Conservation (phyloP, 345 rosid species). For the Pelargonium nanum region DNA sequence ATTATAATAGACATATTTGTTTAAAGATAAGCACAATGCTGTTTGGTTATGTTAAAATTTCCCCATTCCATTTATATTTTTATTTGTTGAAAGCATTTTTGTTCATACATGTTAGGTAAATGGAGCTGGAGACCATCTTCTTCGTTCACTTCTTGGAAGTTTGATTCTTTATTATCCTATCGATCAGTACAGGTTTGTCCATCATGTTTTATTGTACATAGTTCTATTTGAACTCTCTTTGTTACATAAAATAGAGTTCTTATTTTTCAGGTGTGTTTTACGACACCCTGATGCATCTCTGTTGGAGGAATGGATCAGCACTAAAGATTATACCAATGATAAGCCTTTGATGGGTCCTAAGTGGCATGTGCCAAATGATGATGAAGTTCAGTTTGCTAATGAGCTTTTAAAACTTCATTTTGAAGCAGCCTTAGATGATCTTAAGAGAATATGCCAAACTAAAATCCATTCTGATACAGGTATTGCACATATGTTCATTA, state of each 20-base stretch:
- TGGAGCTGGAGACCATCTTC: constrained; percentile 91
- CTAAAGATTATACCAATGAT: constrained; percentile 57
- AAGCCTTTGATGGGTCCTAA: constrained; percentile 40
- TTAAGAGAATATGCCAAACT: constrained; percentile 64
- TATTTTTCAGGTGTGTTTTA: constrained; percentile 46
- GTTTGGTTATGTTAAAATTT: background rate
- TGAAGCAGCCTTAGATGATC: constrained; percentile 78
- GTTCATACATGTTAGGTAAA: constrained; percentile 51
- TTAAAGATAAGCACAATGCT: constrained; percentile 2
- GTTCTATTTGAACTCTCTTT: constrained; percentile 2
- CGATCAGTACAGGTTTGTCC: constrained; percentile 74
- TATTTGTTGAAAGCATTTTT: constrained; percentile 3
- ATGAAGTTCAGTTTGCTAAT: constrained; percentile 90
- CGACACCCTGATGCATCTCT: constrained; percentile 70
- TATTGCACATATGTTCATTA: constrained; percentile 13
- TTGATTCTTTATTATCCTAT: constrained; percentile 78
- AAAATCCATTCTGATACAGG: constrained; percentile 81
- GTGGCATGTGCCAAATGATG: constrained; percentile 85
- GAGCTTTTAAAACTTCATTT: constrained; percentile 86
- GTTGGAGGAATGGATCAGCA: constrained; percentile 90
- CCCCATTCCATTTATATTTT: constrained; percentile 2
- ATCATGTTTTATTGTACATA: background rate
- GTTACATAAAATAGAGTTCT: background rate
- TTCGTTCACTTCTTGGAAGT: constrained; percentile 84
- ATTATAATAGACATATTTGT: background rate